Evolutionary conservation across 2,329 filamentous ascomycete species (phyloP).

Genomic region (Phialemoniopsis sp.): DNA sequence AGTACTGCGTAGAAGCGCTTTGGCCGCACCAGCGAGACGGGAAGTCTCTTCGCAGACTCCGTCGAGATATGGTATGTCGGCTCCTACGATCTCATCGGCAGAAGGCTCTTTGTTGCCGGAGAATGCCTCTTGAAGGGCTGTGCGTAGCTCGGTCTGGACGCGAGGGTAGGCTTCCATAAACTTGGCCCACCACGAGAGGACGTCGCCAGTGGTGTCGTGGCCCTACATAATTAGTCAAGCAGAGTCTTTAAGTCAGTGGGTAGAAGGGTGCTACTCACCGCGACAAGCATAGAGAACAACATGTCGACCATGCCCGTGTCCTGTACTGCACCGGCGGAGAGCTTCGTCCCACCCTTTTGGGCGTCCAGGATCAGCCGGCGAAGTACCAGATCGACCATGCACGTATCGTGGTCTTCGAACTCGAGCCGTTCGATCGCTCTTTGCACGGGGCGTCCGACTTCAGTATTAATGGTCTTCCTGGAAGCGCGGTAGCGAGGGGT

Average conservation of each 20-base stretch:
- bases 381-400: conserved; percentile 3
- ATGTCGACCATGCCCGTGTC: conserved; percentile 20
- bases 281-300: conserved; percentile 14
- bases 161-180: conserved; percentile 8
- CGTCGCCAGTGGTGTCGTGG: too few relatives aligned
- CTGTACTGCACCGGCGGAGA: conserved; percentile 14
- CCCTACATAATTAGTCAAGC: too few relatives aligned
- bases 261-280: conserved; percentile 15
- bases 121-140: conserved; percentile 15
- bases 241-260: too few relatives aligned
- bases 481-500: conserved; percentile 11
- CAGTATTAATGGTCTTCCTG: conserved; percentile 10
- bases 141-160: conserved; percentile 7
- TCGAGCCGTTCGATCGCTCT: conserved; percentile 14
- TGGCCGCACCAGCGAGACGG: conserved; percentile 21
- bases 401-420: conserved; percentile 13
- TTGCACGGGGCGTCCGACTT: conserved; percentile 14
- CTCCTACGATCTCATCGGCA: conserved; percentile 21
- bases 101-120: conserved; percentile 17
- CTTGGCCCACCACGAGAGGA: conserved; percentile 14
- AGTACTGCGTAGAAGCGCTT: conserved; percentile 19
- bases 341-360: conserved; percentile 1
- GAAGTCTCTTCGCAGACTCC: conserved; percentile 33
- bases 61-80: conserved; percentile 33
- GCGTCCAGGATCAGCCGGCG: neutral